phyloP scores from a whole-genome alignment of 257 asterid genomes.

The Plantago ovata region DNA sequence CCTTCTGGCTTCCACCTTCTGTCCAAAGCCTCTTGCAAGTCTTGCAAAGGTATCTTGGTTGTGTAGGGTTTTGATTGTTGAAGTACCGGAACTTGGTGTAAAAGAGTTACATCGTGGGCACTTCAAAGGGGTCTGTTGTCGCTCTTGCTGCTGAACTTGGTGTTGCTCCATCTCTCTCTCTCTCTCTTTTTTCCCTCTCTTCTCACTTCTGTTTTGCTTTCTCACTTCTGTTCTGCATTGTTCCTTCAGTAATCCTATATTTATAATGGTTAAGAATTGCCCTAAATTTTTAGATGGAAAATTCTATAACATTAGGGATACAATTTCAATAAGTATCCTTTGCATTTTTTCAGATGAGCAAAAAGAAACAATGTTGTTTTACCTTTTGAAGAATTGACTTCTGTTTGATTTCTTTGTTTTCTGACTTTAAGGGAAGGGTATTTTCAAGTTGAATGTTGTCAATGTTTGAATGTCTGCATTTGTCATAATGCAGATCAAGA shows the following conservation, averaged over 20 bases:
- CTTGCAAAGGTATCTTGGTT: constrained; percentile 38
- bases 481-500: no score
- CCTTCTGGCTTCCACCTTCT: constrained; percentile 36
- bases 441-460: no score
- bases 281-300: not conserved
- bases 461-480: no score
- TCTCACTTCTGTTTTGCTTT: not conserved
- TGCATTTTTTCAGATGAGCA: no score
- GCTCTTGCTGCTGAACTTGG: constrained; percentile 22
- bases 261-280: constrained; percentile 11
- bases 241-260: constrained; percentile 11
- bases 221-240: constrained; percentile 3
- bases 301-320: not conserved
- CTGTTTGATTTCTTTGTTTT: no score
- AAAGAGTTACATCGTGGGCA: constrained; percentile 34
- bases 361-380: no score
- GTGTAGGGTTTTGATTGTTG: constrained; percentile 32
- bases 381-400: no score
- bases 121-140: constrained; percentile 17
- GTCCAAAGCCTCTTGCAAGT: constrained; percentile 39
- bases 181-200: constrained; percentile 7
- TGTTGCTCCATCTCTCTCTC: constrained; percentile 25
- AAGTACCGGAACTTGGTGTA: constrained; percentile 32
- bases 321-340: not conserved
- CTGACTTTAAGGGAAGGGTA: no score